Conservation (phyloP, 169 alveolate species). For the Sarcocystis neurona region DNA sequence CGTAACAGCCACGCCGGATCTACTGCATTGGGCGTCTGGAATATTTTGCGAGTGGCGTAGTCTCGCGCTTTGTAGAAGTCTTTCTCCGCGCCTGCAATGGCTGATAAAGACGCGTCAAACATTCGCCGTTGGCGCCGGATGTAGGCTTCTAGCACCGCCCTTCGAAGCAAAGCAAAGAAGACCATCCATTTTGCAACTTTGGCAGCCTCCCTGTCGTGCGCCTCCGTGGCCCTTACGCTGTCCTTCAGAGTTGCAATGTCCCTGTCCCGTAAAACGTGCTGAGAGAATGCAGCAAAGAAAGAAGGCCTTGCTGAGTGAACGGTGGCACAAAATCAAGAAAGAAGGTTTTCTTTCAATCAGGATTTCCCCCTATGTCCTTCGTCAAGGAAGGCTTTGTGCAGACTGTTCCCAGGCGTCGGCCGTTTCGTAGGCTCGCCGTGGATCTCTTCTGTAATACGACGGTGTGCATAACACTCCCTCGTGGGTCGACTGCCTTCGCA, state of each 20-base stretch:
- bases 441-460: no score
- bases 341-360: no score
- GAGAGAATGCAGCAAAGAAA: no score
- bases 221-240: background rate
- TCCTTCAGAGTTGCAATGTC: background rate
- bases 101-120: background rate
- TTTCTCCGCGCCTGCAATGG: slow-evolving; percentile 4
- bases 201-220: background rate
- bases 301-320: no score
- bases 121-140: slow-evolving; percentile 24
- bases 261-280: background rate
- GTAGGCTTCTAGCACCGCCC: background rate
- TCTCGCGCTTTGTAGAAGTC: background rate
- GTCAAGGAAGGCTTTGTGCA: no score
- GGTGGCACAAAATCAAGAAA: no score
- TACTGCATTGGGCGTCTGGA: background rate
- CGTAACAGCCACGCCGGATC: slow-evolving; percentile 49
- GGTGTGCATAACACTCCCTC: no score
- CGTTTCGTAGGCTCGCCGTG: no score
- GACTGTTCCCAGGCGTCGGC: no score
- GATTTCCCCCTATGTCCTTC: no score
- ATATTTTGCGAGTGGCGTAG: slow-evolving; percentile 4
- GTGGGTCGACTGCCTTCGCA: no score
- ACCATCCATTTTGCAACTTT: slow-evolving; percentile 1
- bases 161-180: background rate